Conservation (phyloP, 2,329 filamentous ascomycete species). For the Fusarium pininemorale region DNA sequence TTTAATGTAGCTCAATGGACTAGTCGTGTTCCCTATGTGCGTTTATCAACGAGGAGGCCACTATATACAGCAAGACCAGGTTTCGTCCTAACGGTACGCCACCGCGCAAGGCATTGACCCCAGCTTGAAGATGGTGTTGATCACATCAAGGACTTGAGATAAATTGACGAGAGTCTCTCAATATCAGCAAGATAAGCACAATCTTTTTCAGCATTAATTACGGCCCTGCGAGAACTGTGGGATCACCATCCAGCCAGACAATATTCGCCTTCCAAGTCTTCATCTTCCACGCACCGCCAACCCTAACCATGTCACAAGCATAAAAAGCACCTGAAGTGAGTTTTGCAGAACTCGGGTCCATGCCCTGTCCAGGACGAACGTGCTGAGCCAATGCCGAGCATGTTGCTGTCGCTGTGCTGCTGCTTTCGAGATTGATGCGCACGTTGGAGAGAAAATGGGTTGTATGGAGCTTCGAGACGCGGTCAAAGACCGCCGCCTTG, state of each 20-base stretch:
- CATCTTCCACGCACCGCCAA: not conserved
- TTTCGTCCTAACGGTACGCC: too few relatives aligned
- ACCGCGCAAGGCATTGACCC: too few relatives aligned
- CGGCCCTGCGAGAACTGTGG: not conserved
- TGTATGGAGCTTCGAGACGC: not conserved
- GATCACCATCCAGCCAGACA: not conserved
- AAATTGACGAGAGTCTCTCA: too few relatives aligned
- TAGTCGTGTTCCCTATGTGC: too few relatives aligned
- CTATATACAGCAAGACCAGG: too few relatives aligned
- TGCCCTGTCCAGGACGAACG: not conserved
- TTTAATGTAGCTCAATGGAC: too few relatives aligned
- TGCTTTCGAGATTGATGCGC: not conserved
- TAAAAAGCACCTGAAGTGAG: not conserved
- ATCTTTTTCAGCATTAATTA: too few relatives aligned
- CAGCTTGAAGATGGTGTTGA: too few relatives aligned
- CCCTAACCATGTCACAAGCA: not conserved
- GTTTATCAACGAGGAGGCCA: too few relatives aligned
- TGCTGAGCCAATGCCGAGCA: not conserved
- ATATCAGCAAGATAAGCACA: too few relatives aligned
- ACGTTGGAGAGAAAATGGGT: not conserved
- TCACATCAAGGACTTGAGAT: too few relatives aligned
- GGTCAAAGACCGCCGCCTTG: not conserved
- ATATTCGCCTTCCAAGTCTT: not conserved
- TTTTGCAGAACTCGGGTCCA: not conserved
- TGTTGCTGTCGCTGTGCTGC: not conserved